Evolutionary conservation across 495 filamentous ascomycete species (phyloP), one percentile per base, ranked within the genome.

Genomic region (Tuber melanosporum): DNA sequence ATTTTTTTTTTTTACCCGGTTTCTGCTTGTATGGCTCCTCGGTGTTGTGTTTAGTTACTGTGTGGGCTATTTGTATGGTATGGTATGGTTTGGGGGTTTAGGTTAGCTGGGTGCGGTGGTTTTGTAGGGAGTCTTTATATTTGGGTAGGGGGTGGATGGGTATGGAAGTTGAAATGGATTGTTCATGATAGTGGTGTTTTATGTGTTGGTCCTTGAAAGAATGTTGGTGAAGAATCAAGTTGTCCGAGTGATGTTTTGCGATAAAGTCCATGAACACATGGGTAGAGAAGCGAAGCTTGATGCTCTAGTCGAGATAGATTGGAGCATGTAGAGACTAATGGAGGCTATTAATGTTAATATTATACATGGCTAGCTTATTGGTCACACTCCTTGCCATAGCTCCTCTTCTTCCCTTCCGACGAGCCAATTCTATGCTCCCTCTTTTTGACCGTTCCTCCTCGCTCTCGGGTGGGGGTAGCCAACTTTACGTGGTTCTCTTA

Each of bases 391-490:
- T 15, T 10, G 52, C 52, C 26, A 26, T 62, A 4, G n/a, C 52
- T 62, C 52, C 3, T 10, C n/a, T 83, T 75, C 39, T 83, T 84
- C 77, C 78, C 85, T 71, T 43, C 80, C 43, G 36, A 44, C 75
- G 70, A 81, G 76, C 41, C 80, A 74, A 41, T 81, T 76, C 6
- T 84, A 66, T 20, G 79, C n/a, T 22, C 85, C 81, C 79, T 88
- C 26, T 44, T 74, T 62, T 39, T 41, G 52, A 26, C 71, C 20
- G 62, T 19, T 73, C 71, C 62, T 74, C 77, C 36, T 43, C 62
- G 72, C 69, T 45, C 39, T 46, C 57, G 17, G 76, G 57, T 14
- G 77, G 71, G 47, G 3, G 71, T 57, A 19, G 69, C 22, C 26
- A 66, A 15, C 12, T 17, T 36, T 19, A 66, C 14, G 3, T 36